Evolutionary conservation across 202 grass and related monocot genomes (phyloP).

Genomic region (Cymbopogon flexuosus): DNA sequence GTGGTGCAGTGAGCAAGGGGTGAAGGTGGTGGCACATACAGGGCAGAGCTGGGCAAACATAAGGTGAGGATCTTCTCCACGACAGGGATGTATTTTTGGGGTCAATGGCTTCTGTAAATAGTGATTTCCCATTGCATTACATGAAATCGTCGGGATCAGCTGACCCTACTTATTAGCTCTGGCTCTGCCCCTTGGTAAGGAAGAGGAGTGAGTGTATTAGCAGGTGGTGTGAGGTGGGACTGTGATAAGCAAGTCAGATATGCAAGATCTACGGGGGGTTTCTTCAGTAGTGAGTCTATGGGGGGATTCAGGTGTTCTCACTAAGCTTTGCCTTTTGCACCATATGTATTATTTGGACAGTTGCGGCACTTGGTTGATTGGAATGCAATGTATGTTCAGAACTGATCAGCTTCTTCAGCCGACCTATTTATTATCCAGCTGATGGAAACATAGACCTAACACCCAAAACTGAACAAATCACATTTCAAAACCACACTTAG

Average conservation of each 20-base stretch:
- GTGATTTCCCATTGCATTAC: background rate
- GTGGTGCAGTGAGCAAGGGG: background rate
- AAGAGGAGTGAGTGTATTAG: background rate
- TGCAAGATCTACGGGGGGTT: background rate
- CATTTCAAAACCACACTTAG: background rate
- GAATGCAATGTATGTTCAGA: background rate
- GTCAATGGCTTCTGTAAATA: background rate
- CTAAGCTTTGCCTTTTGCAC: background rate
- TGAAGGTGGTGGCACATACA: background rate
- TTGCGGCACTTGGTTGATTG: background rate
- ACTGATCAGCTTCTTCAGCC: background rate
- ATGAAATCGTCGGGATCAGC: background rate
- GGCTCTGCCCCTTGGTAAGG: background rate
- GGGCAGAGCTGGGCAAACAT: background rate
- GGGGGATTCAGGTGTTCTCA: background rate
- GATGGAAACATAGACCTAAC: background rate
- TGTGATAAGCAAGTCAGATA: background rate
- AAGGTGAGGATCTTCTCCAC: background rate
- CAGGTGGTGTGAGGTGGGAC: background rate
- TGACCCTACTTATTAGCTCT: background rate
- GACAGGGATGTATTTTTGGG: background rate
- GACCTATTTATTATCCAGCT: background rate
- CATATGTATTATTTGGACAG: background rate
- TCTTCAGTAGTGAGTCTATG: background rate
- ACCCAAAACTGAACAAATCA: background rate